Evolutionary conservation across 306 rosid genomes (phyloP).

Genomic region (Quercus glauca): DNA sequence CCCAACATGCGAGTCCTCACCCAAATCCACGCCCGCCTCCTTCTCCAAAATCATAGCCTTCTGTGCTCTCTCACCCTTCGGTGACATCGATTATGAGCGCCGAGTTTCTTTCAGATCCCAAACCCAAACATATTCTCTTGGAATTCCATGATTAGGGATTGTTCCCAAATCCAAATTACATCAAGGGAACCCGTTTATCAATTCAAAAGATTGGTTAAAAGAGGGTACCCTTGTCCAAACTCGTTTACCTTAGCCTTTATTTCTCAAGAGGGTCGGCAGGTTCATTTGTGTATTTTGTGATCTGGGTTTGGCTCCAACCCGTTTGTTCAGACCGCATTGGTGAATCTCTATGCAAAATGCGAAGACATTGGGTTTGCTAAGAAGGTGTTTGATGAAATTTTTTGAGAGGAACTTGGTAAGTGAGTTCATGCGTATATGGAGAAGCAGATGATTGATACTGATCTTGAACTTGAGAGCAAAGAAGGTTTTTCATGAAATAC

Average conservation of each 20-base stretch:
- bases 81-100: conserved; percentile 20
- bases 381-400: conserved; percentile 28
- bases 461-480: conserved; percentile 31
- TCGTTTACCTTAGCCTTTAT: conserved; percentile 26
- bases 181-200: conserved; percentile 22
- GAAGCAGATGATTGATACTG: conserved; percentile 12
- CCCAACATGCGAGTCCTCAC: conserved; percentile 26
- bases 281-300: conserved; percentile 9
- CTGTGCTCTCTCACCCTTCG: conserved; percentile 23
- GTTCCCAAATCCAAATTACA: conserved; percentile 4
- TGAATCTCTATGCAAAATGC: conserved; percentile 23
- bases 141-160: conserved; percentile 25
- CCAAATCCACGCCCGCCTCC: conserved; percentile 20
- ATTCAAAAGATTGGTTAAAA: conserved; percentile 12
- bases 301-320: conserved; percentile 17
- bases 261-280: conserved; percentile 13
- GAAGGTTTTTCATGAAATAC: conserved; percentile 17
- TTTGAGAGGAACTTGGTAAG: conserved; percentile 25
- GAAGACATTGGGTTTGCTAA: conserved; percentile 6
- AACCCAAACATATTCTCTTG: conserved; percentile 20
- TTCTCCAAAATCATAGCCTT: conserved; percentile 28
- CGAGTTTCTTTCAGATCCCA: neutral
- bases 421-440: conserved; percentile 25
- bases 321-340: conserved; percentile 23
- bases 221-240: conserved; percentile 22